Evolutionary conservation across 257 asterid species (phyloP).

Genomic region (Gentiana straminea): DNA sequence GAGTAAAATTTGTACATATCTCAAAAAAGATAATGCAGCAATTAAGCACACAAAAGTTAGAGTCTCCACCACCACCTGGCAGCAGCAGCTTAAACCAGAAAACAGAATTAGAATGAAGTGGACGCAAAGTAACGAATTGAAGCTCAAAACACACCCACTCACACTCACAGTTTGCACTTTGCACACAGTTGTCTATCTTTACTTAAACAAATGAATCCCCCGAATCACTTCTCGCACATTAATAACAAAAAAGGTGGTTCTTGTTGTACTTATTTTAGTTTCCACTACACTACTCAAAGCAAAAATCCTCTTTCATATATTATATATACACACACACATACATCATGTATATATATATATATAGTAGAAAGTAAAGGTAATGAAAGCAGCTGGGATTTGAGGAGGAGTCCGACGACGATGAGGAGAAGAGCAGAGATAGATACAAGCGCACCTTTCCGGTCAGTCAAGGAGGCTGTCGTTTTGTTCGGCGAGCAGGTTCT

Average conservation of each 20-base stretch:
- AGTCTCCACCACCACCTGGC: neutral
- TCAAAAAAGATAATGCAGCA: too few species aligned
- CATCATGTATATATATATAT: too few species aligned
- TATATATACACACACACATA: too few species aligned
- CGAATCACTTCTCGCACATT: neutral
- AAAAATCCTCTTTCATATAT: too few species aligned
- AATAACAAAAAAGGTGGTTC: too few species aligned
- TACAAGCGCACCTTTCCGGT: slow-evolving; percentile 75
- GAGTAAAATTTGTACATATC: too few species aligned
- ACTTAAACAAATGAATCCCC: slow-evolving; percentile 6
- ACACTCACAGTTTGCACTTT: slow-evolving; percentile 3
- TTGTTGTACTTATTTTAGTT: too few species aligned
- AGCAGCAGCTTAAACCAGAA: slow-evolving; percentile 19
- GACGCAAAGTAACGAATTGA: slow-evolving; percentile 62
- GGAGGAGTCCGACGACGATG: neutral
- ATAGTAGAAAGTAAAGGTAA: too few species aligned
- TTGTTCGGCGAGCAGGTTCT: slow-evolving; percentile 72
- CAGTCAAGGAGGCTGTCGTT: slow-evolving; percentile 74
- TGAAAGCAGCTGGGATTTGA: neutral
- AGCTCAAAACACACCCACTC: slow-evolving; percentile 24
- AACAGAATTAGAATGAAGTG: slow-evolving; percentile 65
- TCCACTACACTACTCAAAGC: too few species aligned
- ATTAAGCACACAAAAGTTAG: too few species aligned
- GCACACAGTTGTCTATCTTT: slow-evolving; percentile 4
- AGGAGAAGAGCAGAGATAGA: slow-evolving; percentile 63